phyloP scores from a whole-genome alignment of 2,329 filamentous ascomycete genomes.

The Coniella lustricola region DNA sequence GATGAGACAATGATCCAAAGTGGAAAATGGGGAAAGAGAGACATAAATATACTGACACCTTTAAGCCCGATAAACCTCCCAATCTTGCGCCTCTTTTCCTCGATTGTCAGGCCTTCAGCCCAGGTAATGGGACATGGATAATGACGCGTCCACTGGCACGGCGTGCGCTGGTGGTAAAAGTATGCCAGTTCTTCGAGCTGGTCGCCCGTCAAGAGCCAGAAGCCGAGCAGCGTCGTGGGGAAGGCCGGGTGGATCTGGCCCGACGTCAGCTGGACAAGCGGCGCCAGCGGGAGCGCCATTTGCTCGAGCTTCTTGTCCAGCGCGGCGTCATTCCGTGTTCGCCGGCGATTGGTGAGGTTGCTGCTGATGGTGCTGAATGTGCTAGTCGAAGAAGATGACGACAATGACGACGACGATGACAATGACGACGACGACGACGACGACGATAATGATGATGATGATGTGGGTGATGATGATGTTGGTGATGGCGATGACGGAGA shows the following conservation, averaged over 20 bases:
- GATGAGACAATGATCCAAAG: neutral
- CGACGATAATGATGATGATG: too few relatives aligned
- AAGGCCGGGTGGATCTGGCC: slow-evolving; percentile 59
- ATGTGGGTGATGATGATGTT: too few relatives aligned
- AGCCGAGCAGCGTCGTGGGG: slow-evolving; percentile 59
- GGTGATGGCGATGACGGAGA: too few relatives aligned
- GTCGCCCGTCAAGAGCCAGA: slow-evolving; percentile 65
- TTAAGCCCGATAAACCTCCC: slow-evolving; percentile 67
- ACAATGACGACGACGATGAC: too few relatives aligned
- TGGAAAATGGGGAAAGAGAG: neutral
- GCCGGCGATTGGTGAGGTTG: slow-evolving; percentile 22
- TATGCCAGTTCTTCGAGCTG: slow-evolving; percentile 63
- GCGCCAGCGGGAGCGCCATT: slow-evolving; percentile 58
- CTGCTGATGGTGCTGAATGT: neutral
- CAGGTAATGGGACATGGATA: slow-evolving; percentile 67
- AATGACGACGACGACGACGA: too few relatives aligned
- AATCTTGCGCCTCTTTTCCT: slow-evolving; percentile 66
- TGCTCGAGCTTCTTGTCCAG: slow-evolving; percentile 56
- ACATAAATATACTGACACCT: slow-evolving; percentile 30
- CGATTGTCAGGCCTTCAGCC: slow-evolving; percentile 43
- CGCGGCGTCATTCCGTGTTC: slow-evolving; percentile 38
- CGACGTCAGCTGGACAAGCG: slow-evolving; percentile 57
- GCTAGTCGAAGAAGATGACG: too few relatives aligned
- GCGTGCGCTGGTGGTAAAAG: slow-evolving; percentile 66
- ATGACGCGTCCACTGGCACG: slow-evolving; percentile 43